A percentile compares a stretch with the other conserved stretches of the same genome.
Conservation (phyloP, 371 early-diverging fungal species). For the Dentiscutata heterogama region DNA sequence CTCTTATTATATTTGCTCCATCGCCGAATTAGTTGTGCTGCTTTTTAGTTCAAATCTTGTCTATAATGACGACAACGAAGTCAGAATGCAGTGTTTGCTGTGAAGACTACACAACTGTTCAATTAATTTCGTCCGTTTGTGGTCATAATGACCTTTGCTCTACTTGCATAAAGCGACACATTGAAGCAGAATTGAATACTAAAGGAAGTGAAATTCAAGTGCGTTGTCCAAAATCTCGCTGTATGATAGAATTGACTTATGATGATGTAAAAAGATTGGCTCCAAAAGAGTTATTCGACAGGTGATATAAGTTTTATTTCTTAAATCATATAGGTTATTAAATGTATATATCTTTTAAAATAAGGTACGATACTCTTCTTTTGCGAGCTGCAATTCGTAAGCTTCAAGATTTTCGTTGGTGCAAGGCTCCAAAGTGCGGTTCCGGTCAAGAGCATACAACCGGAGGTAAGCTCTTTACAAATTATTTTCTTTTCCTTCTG, state of each 20-base stretch:
- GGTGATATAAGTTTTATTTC: background rate
- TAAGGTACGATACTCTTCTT: constrained; percentile 26
- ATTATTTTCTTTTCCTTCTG: too few relatives aligned
- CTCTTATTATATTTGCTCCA: background rate
- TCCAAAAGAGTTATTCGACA: constrained; percentile 23
- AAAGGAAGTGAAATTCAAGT: constrained; percentile 26
- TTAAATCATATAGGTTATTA: background rate
- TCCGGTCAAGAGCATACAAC: constrained; percentile 35
- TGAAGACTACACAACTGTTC: constrained; percentile 17
- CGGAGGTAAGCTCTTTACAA: constrained; percentile 27
- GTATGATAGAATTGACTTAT: background rate
- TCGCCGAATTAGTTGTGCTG: background rate
- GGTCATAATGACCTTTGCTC: background rate
- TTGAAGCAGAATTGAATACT: constrained; percentile 2
- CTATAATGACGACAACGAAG: constrained; percentile 5
- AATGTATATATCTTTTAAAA: background rate
- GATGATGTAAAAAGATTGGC: constrained; percentile 24
- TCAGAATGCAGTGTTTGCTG: constrained; percentile 28
- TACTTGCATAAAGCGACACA: constrained; percentile 5
- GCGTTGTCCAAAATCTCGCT: constrained; percentile 18
- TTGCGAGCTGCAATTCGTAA: constrained; percentile 20
- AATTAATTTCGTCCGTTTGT: background rate
- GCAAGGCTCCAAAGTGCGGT: constrained; percentile 13
- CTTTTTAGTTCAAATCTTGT: background rate
- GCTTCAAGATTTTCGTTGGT: constrained; percentile 39